Evolutionary conservation across 768 basidiomycete genomes (phyloP).

Genomic region (Candolleomyces aberdarensis): DNA sequence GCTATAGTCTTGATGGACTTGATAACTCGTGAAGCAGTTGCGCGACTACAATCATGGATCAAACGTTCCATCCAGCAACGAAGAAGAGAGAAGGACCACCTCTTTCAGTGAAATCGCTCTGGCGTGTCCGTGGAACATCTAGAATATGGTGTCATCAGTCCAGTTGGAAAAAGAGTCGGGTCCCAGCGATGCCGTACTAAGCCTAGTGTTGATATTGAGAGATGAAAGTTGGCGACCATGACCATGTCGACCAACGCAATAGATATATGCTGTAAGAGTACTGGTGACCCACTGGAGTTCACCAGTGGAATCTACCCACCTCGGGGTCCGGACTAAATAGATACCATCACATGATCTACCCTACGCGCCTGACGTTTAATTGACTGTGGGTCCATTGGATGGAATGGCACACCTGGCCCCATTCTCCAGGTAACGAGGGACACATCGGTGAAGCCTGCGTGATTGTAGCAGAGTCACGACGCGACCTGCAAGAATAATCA

Average conservation of each 20-base stretch:
- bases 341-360: background rate
- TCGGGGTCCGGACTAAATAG: background rate
- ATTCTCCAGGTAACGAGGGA: too few relatives aligned
- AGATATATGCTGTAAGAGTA: background rate
- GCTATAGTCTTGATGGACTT: background rate
- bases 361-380: background rate
- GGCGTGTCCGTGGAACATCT: background rate
- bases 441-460: too few relatives aligned
- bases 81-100: background rate
- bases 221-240: background rate
- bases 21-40: background rate
- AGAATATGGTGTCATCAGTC: too few relatives aligned
- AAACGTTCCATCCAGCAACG: background rate
- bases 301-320: background rate
- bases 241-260: background rate
- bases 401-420: too few relatives aligned
- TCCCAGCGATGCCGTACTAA: background rate
- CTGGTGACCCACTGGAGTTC: background rate
- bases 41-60: background rate
- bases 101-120: background rate
- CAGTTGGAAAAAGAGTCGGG: too few relatives aligned
- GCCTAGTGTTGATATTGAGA: background rate
- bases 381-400: too few relatives aligned
- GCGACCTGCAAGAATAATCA: too few relatives aligned
- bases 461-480: too few relatives aligned